Base-by-base conservation (phyloP, 1,284 basidiomycete genomes). In the Somion occarium region DNA sequence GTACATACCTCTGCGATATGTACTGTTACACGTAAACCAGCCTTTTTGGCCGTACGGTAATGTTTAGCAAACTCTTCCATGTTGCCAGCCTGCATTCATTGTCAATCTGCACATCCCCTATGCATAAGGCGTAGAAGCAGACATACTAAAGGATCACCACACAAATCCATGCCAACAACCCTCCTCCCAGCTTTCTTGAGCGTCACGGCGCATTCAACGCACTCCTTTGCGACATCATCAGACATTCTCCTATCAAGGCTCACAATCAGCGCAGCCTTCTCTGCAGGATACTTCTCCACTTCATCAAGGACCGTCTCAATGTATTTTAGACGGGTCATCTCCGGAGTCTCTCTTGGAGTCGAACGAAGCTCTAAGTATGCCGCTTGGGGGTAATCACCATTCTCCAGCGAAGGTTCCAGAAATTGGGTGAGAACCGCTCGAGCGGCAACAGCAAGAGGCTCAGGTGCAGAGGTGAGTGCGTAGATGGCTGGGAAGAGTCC, bases 91-190 rank as follows among this genome's bases (percentile, higher is more conserved):
- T 76, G 49, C 15, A 24, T n/a, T 23, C 19, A 9, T 18, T 7
- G 39, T 41, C 39, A 41, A 18, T 41, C 5, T 18, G 19, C 18
- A 18, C 19, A 5, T 41, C 15, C 39, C 15, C 18, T 15, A 23
- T 5, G 1, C 15, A n/a, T 25, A n/a, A 20, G 19, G 2, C 5
- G 7, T 9, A 11, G 22, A 18, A 15, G 20, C 45, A 23, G 7
- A 62, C 69, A 38, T 47, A 78, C 75, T 52, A 64, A 62, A 0
- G 89, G 88, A 66, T 90, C 79, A 0, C 91, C 91, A 58, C 89
- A 91, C 0, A 93, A 67, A 67, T 93, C 91, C 2, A 93, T 65
- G 3, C 88, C 91, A 5, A 92, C 85, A 2, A 93, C 72, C 2
- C 83, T 71, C 43, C 80, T 64, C 0, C 86, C 85, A 34, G 75